Base-by-base conservation (phyloP, 192 early-diverging fungal species). In the Geosiphon pyriformis region DNA sequence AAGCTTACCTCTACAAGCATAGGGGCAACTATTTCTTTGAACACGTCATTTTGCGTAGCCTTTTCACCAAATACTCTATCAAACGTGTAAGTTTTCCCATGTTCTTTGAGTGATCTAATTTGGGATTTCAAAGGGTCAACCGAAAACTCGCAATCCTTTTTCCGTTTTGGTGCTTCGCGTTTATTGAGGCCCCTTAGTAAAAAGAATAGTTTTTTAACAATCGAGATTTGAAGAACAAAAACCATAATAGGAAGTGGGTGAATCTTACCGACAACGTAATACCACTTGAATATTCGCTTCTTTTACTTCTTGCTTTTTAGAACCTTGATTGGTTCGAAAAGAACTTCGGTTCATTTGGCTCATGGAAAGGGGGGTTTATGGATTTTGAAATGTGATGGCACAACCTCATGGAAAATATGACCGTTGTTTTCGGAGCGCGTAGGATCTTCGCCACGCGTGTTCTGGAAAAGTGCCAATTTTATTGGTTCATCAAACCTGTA, bases 1-100 rank as follows among this genome's bases (percentile, higher is more conserved):
- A 42, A 72, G 57, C 31, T 42, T 32, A 91, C 88, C 53, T 98
- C 92, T 12, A 90, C 76, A 10, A 98, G 73, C 27, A 96, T 95
- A 0, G 93, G 93, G 31, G 70, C 59, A 1, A 91, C 94, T 15
- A 88, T 79, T 25, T 88, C 87, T 23, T 85, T 76, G 74, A 92
- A 96, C 20, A 99, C 78, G 27, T 81, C 70, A 56, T 89, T 81
- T 75, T 99, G 97, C 26, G 78, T 78, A 4, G 87, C 76, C 20
- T 85, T 76, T 15, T 85, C 78, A 27, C 85, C 89, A 77, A 95
- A 99, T 18, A 94, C 94, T 48, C 85, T 86, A 74, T 98, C 96
- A 77, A 94, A 98, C 42, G 78, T 87, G 70, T 90, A 97, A 12
- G 85, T 85, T 50, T 90, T 70, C 72, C 1, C 78, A 76, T n/a